Conservation (phyloP, 176 grass and related monocot species). For the Typha latifolia region DNA sequence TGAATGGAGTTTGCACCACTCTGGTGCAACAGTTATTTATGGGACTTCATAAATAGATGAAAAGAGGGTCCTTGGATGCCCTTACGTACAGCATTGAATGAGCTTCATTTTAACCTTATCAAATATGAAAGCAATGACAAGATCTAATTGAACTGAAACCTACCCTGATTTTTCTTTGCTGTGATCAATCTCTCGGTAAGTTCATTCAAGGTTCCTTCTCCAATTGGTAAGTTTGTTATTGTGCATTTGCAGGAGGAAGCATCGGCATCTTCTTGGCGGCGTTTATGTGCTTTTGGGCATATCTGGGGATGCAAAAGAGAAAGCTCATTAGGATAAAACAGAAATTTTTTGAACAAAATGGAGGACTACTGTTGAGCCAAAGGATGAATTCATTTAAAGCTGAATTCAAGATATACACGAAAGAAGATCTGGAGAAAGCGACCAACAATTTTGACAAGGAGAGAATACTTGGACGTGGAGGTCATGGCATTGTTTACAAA, state of each 20-base stretch:
- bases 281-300: not conserved
- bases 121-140: no score
- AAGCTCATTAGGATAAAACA: conserved; percentile 8
- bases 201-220: not conserved
- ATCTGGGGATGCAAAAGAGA: conserved; percentile 1
- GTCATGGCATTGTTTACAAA: conserved; percentile 3
- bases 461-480: conserved; percentile 30
- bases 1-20: no score
- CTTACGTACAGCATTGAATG: no score
- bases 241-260: conserved; percentile 24
- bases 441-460: conserved; percentile 37
- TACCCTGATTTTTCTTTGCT: no score
- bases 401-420: conserved; percentile 23
- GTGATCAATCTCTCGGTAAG: not conserved
- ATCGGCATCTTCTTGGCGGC: not conserved
- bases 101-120: no score
- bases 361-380: conserved; percentile 19
- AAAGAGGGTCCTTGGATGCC: no score
- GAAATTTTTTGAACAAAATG: conserved; percentile 26
- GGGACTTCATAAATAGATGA: no score
- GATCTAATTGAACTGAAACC: no score
- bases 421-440: conserved; percentile 24
- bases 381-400: conserved; percentile 25
- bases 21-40: no score
- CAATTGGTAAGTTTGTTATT: not conserved